Evolutionary conservation across 225 moss, liverwort and hornwort genomes (phyloP), one percentile per base, ranked within the genome.

Genomic region (Antitrichia curtipendula): DNA sequence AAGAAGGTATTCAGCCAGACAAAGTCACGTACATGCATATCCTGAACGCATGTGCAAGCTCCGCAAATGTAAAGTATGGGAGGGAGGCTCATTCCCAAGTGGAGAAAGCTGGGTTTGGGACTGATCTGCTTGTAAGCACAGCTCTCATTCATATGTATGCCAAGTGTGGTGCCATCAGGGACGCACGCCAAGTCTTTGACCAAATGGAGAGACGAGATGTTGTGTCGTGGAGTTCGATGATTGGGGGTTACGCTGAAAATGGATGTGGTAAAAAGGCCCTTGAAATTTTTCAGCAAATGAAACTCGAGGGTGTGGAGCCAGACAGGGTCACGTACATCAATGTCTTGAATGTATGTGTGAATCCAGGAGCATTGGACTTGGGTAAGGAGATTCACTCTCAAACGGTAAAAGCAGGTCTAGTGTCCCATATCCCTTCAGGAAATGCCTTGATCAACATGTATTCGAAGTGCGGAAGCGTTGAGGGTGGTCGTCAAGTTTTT

Each of bases 371-470:
- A 54, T 84, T 90, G 71, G 52, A 84, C 54, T 70, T 81, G 36
- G 93, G 81, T 25, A 86, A 60, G 78, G 87, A 88, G 75, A 84
- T 92, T 34, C 82, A 91, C 73, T 80, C 83, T 19, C 74, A 84
- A 80, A 69, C 86, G 70, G 52, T 69, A 20, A 77, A 85, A 78
- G 78, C 80, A 57, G 83, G 80, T 62, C 62, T 91, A 23, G 21
- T 54, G 54, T 89, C 82, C 18, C 87, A 89, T 50, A 28, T 80
- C 18, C 85, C 85, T 56, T 69, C 89, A 36, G 87, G 80, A 24
- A 93, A 92, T 76, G 87, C 88, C 56, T 85, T 93, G 45, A 58
- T 93, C 64, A 88, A 81, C 84, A 91, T 93, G 93, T 91, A 91
- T 81, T 87, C 89, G 22, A 92, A 92, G 86, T 86, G 89, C 63